phyloP scores from a whole-genome alignment of 495 filamentous ascomycete species.

The Aspergillus kassunensis region DNA sequence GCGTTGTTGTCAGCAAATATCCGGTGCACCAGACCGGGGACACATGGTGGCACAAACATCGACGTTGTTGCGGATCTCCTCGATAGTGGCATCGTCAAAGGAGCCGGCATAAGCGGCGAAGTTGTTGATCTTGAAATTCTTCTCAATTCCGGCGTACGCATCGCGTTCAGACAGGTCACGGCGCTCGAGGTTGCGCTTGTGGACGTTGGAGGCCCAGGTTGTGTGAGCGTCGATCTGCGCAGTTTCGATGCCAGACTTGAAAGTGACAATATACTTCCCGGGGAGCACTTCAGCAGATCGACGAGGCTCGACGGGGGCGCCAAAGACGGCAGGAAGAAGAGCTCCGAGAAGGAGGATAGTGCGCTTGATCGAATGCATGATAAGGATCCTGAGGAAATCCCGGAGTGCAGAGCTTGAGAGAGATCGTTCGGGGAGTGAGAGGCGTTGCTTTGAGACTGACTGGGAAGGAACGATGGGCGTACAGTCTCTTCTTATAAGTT shows the following conservation, averaged over 20 bases:
- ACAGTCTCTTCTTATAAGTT: conserved; percentile 12
- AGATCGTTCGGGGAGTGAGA: conserved; percentile 8
- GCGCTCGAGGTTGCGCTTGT: conserved; percentile 20
- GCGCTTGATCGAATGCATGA: conserved; percentile 28
- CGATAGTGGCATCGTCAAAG: conserved; percentile 76
- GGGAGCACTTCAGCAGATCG: conserved; percentile 17
- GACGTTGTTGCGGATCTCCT: conserved; percentile 74
- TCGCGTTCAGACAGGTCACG: conserved; percentile 10
- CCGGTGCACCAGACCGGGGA: background rate
- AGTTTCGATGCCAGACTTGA: conserved; percentile 21
- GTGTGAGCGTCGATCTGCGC: conserved; percentile 20
- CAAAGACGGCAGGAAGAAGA: conserved; percentile 22
- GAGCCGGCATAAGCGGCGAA: conserved; percentile 77
- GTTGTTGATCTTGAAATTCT: conserved; percentile 73
- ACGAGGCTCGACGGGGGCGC: conserved; percentile 16
- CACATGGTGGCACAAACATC: conserved; percentile 59
- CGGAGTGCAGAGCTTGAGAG: background rate
- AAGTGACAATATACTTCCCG: conserved; percentile 28
- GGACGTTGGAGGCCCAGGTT: conserved; percentile 21
- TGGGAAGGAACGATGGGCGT: conserved; percentile 11
- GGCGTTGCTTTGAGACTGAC: background rate
- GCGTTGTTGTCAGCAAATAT: conserved; percentile 11
- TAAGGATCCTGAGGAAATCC: conserved; percentile 2
- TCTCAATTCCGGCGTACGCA: conserved; percentile 58
- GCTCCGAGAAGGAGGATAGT: conserved; percentile 23